Evolutionary conservation across 2,329 filamentous ascomycete genomes (phyloP).

Genomic region (Neopestalotiopsis sp.): DNA sequence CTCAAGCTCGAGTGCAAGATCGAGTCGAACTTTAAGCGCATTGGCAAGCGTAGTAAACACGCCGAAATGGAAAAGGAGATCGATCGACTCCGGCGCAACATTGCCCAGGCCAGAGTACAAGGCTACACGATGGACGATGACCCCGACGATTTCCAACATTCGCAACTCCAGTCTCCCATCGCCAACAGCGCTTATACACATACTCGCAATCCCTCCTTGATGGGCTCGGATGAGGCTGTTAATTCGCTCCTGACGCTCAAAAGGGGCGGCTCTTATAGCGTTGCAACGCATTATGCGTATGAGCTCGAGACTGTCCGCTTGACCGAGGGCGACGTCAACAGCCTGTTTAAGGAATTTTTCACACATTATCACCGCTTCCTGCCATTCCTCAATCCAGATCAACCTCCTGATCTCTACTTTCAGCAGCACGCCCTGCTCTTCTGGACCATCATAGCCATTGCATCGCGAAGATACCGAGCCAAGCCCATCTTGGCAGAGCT

Average conservation of each 20-base stretch:
- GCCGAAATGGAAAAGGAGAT: slow-evolving; percentile 88
- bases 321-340: slow-evolving; percentile 66
- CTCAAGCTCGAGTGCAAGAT: slow-evolving; percentile 85
- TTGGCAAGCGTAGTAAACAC: slow-evolving; percentile 82
- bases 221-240: slow-evolving; percentile 73
- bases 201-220: slow-evolving; percentile 66
- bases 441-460: slow-evolving; percentile 81
- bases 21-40: slow-evolving; percentile 85
- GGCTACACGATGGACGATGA: slow-evolving; percentile 62
- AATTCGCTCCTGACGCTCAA: slow-evolving; percentile 71
- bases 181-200: slow-evolving; percentile 63
- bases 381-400: slow-evolving; percentile 72
- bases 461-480: slow-evolving; percentile 71
- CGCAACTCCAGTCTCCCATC: slow-evolving; percentile 63
- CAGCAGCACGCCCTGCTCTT: slow-evolving; percentile 82
- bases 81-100: slow-evolving; percentile 67
- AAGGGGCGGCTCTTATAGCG: slow-evolving; percentile 66
- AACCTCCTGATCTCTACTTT: slow-evolving; percentile 75
- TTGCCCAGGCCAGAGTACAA: slow-evolving; percentile 64
- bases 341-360: slow-evolving; percentile 79
- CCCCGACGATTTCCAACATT: slow-evolving; percentile 56
- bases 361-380: slow-evolving; percentile 78
- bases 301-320: slow-evolving; percentile 69
- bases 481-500: slow-evolving; percentile 73
- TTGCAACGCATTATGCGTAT: slow-evolving; percentile 62